phyloP scores from a whole-genome alignment of 2,329 filamentous ascomycete species.

The Zalaria obscura region DNA sequence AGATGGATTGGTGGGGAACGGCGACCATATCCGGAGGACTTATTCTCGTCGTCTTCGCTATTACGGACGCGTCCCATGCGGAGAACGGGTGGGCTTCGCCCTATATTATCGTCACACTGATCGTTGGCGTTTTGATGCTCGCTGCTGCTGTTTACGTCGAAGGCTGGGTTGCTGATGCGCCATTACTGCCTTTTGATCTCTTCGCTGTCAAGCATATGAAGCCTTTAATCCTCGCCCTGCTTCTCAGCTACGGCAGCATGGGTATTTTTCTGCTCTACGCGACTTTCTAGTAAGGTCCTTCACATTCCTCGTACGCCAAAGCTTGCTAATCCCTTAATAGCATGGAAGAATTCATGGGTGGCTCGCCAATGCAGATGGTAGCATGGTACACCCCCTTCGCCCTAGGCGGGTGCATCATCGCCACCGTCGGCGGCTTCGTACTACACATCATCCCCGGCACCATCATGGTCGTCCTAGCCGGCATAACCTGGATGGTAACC shows the following conservation, averaged over 20 bases:
- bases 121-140: conserved; percentile 48
- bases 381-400: conserved; percentile 57
- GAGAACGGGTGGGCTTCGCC: conserved; percentile 57
- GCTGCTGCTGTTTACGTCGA: conserved; percentile 53
- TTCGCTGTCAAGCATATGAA: conserved; percentile 59
- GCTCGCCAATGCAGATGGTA: conserved; percentile 47
- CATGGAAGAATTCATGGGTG: conserved; percentile 45
- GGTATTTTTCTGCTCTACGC: conserved; percentile 57
- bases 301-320: neutral
- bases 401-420: conserved; percentile 52
- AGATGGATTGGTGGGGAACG: conserved; percentile 58
- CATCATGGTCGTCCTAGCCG: conserved; percentile 47
- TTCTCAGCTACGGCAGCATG: conserved; percentile 54
- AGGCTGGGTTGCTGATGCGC: conserved; percentile 52
- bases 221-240: conserved; percentile 43
- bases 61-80: conserved; percentile 60
- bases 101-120: conserved; percentile 53
- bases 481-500: conserved; percentile 42
- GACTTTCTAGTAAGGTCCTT: conserved; percentile 45
- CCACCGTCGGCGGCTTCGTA: conserved; percentile 48
- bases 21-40: conserved; percentile 49
- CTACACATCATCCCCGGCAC: conserved; percentile 52
- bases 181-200: conserved; percentile 54
- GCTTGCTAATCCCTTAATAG: conserved; percentile 18
- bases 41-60: conserved; percentile 57